A percentile compares a stretch with the other conserved stretches of the same genome.
Conservation (phyloP, 495 filamentous ascomycete genomes). For the Usnea hakonensis region DNA sequence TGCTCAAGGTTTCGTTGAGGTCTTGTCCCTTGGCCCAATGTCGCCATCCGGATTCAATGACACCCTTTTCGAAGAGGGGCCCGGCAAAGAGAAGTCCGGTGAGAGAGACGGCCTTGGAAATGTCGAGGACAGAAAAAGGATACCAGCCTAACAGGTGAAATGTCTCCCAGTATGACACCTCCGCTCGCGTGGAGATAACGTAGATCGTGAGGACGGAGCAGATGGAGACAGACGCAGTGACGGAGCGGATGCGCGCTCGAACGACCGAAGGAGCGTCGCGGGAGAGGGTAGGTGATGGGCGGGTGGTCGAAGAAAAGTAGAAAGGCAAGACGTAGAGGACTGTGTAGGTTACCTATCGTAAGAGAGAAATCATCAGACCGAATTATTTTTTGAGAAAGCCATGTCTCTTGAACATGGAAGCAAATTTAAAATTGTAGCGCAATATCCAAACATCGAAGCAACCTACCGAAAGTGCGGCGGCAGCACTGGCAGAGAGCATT, state of each 20-base stretch:
- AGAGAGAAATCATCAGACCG: conserved; percentile 13
- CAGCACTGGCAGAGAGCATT: conserved; percentile 40
- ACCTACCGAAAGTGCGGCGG: conserved; percentile 47
- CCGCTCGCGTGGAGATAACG: conserved; percentile 44
- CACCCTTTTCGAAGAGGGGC: conserved; percentile 67
- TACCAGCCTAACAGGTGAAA: conserved; percentile 66
- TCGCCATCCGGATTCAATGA: conserved; percentile 64
- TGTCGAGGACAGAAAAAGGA: conserved; percentile 58
- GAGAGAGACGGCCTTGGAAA: conserved; percentile 51
- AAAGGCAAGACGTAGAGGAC: conserved; percentile 84
- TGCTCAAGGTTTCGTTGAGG: conserved; percentile 42
- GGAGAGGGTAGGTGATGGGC: conserved; percentile 71
- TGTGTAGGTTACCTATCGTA: conserved; percentile 60
- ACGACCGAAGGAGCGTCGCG: conserved; percentile 89
- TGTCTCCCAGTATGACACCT: conserved; percentile 41
- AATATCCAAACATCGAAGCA: not conserved
- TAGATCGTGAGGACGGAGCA: conserved; percentile 53
- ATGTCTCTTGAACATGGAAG: not conserved
- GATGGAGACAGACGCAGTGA: conserved; percentile 59
- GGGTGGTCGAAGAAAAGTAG: conserved; percentile 71
- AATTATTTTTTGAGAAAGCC: not conserved
- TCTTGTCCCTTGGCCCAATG: conserved; percentile 47
- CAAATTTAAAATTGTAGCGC: not conserved
- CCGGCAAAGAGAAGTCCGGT: conserved; percentile 77
- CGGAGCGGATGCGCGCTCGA: conserved; percentile 69